Evolutionary conservation across 169 alveolate species (phyloP).

Genomic region (Cryptosporidium ryanae): DNA sequence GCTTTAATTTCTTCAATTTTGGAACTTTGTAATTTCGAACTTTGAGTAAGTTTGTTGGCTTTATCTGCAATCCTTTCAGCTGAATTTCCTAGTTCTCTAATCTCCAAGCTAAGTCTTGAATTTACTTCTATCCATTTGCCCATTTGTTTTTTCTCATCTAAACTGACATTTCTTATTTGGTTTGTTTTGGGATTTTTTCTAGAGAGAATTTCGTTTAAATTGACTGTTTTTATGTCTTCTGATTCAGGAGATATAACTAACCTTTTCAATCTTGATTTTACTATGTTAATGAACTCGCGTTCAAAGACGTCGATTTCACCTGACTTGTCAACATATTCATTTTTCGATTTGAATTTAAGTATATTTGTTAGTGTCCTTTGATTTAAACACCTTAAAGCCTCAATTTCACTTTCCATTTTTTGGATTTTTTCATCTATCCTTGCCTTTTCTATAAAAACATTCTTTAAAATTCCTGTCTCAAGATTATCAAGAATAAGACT

Average conservation of each 20-base stretch:
- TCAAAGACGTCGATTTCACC: conserved; percentile 12
- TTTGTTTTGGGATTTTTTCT: not conserved
- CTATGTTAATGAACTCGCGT: not conserved
- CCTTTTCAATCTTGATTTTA: conserved; percentile 12
- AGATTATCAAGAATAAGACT: conserved; percentile 7
- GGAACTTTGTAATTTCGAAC: conserved; percentile 6
- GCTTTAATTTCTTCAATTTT: conserved; percentile 33
- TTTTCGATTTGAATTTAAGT: not conserved
- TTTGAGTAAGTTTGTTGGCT: conserved; percentile 21
- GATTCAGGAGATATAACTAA: not conserved
- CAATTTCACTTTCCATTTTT: conserved; percentile 23
- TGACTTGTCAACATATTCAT: not conserved
- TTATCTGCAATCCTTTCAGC: conserved; percentile 45
- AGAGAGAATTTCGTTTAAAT: not conserved
- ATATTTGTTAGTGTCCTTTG: not conserved
- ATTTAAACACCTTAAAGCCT: not conserved
- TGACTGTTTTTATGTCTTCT: not conserved
- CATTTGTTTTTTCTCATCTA: not conserved
- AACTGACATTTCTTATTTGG: not conserved
- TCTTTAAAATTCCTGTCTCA: not conserved
- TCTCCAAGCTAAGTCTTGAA: conserved; percentile 1
- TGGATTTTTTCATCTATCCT: conserved; percentile 12
- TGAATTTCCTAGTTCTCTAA: conserved; percentile 35
- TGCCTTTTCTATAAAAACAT: not conserved
- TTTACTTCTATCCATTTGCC: conserved; percentile 6